A percentile compares a stretch with the other conserved stretches of the same genome.
These are phyloP conservation scores for Xylaria sp. DNA, from an alignment of 2,329 filamentous ascomycete species.

Conservation along the genomic window DNA sequence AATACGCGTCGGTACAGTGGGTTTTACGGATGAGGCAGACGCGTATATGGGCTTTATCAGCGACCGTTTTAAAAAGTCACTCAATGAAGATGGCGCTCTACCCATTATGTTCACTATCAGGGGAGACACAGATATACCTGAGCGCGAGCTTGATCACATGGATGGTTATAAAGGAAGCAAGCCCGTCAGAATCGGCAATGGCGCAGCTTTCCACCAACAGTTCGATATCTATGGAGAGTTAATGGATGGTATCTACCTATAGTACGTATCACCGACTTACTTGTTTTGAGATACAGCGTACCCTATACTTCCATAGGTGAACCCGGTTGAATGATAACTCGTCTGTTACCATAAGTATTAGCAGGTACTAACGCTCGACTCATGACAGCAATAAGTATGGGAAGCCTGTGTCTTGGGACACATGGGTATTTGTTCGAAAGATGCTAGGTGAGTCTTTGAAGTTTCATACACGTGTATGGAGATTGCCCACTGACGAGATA, in stretches of 20 bases:
- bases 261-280: conserved; percentile 46
- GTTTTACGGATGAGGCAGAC: conserved; percentile 79
- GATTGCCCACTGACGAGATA: conserved; percentile 33
- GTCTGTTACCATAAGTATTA: neutral
- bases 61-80: conserved; percentile 72
- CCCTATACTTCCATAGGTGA: neutral
- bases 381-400: conserved; percentile 73
- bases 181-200: conserved; percentile 81
- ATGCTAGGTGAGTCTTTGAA: conserved; percentile 62
- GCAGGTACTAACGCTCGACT: neutral
- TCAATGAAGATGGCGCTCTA: conserved; percentile 69
- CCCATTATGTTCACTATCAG: conserved; percentile 87
- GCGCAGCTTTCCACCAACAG: conserved; percentile 79
- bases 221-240: conserved; percentile 84
- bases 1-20: conserved; percentile 54
- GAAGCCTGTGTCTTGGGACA: conserved; percentile 80
- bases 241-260: conserved; percentile 81
- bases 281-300: neutral
- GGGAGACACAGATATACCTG: conserved; percentile 79
- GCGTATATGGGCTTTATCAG: conserved; percentile 84
- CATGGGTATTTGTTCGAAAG: conserved; percentile 76
- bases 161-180: conserved; percentile 77
- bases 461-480: neutral
- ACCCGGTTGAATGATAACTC: neutral
- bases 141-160: conserved; percentile 74